These are phyloP conservation scores for Chrysoporthe puriensis DNA, from an alignment of 2,329 filamentous ascomycete genomes.

Conservation along the genomic window DNA sequence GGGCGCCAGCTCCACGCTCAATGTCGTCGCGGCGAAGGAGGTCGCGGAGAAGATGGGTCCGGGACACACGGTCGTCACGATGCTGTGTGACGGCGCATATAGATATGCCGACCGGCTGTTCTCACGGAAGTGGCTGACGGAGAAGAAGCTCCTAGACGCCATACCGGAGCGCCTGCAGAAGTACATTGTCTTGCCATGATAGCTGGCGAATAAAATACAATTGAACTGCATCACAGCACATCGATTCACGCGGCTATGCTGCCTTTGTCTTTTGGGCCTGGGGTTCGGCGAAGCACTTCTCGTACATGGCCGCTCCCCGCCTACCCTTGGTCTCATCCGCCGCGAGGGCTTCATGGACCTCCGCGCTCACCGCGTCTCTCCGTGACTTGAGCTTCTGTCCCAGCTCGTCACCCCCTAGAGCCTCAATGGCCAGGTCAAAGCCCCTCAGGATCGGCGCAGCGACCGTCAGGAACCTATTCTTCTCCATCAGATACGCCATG, in stretches of 20 bases:
- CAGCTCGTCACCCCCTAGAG: slow-evolving; percentile 37
- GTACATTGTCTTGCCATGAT: slow-evolving; percentile 87
- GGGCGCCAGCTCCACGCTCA: slow-evolving; percentile 89
- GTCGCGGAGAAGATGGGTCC: slow-evolving; percentile 87
- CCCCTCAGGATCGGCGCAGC: slow-evolving; percentile 47
- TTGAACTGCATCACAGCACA: slow-evolving; percentile 3
- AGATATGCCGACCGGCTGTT: slow-evolving; percentile 94
- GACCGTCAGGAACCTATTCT: slow-evolving; percentile 42
- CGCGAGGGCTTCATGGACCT: slow-evolving; percentile 34
- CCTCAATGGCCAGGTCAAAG: slow-evolving; percentile 48
- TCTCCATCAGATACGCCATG: slow-evolving; percentile 40
- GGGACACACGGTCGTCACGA: slow-evolving; percentile 89
- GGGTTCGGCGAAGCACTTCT: slow-evolving; percentile 37
- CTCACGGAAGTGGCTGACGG: slow-evolving; percentile 84
- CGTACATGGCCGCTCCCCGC: slow-evolving; percentile 36
- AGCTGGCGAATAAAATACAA: slow-evolving; percentile 18
- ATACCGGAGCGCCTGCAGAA: slow-evolving; percentile 86
- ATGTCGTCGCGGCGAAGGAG: slow-evolving; percentile 94
- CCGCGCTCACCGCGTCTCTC: slow-evolving; percentile 31
- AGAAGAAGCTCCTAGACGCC: slow-evolving; percentile 79
- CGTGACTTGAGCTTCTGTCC: slow-evolving; percentile 39
- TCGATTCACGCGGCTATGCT: slow-evolving; percentile 16
- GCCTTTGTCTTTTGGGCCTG: slow-evolving; percentile 18
- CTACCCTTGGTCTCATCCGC: slow-evolving; percentile 23
- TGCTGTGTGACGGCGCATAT: slow-evolving; percentile 96